These are phyloP conservation scores for Naganishia friedmannii DNA, from an alignment of 768 basidiomycete species.

Conservation along the genomic window DNA sequence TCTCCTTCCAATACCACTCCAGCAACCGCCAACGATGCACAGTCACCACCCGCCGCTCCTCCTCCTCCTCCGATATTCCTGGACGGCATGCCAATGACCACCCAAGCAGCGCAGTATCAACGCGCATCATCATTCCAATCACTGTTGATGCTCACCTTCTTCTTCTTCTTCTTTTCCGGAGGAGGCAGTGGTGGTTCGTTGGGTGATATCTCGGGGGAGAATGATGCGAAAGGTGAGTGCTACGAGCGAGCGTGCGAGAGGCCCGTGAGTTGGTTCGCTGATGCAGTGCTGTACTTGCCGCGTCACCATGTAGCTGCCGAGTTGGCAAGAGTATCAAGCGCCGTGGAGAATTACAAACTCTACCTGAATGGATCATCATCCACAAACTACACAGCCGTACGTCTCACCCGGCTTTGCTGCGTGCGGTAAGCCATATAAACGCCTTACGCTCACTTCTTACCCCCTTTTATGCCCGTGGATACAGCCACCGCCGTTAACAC, in stretches of 20 bases:
- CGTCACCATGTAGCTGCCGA: background rate
- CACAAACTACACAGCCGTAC: conserved; percentile 28
- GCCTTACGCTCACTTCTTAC: background rate
- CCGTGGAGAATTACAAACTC: conserved; percentile 6
- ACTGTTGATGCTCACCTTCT: conserved; percentile 49
- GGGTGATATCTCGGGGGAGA: conserved; percentile 35
- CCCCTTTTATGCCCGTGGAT: background rate
- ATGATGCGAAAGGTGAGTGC: conserved; percentile 26
- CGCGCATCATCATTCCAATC: conserved; percentile 39
- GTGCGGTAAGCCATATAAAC: no score
- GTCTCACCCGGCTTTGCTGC: no score
- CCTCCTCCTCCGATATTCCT: conserved; percentile 24
- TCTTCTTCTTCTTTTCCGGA: conserved; percentile 51
- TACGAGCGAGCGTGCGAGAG: no score
- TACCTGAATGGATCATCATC: conserved; percentile 28
- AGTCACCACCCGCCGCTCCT: background rate
- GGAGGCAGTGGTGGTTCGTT: conserved; percentile 35
- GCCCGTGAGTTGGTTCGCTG: no score
- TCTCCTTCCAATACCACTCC: background rate
- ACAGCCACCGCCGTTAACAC: conserved; percentile 33
- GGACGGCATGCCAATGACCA: conserved; percentile 4
- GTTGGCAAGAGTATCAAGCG: conserved; percentile 9
- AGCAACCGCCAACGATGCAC: conserved; percentile 17
- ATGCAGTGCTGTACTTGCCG: background rate
- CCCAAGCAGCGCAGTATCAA: conserved; percentile 21